A percentile compares a stretch with the other conserved stretches of the same genome.
Conservation (phyloP, 2,329 filamentous ascomycete species). For the Ustulina deusta region DNA sequence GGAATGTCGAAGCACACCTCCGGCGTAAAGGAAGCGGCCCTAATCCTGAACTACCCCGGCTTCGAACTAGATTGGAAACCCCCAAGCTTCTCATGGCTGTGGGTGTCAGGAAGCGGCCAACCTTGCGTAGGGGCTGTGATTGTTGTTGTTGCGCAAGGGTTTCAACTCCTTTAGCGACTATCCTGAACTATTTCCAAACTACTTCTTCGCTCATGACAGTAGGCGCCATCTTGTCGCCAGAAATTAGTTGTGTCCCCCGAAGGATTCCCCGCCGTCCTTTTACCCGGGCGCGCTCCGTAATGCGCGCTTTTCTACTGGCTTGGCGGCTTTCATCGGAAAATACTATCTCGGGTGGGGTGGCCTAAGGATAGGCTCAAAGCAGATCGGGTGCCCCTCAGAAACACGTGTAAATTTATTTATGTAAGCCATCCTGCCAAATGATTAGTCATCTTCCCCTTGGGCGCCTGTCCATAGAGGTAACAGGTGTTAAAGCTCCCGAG, state of each 20-base stretch:
- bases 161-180: too few relatives aligned
- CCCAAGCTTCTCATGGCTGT: slow-evolving; percentile 22
- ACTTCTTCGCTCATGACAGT: slow-evolving; percentile 10
- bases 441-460: slow-evolving; percentile 1
- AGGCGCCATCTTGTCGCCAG: neutral
- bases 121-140: neutral
- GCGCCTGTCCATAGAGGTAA: too few relatives aligned
- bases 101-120: neutral
- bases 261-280: neutral
- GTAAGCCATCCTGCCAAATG: neutral
- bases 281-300: slow-evolving; percentile 26
- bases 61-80: slow-evolving; percentile 12
- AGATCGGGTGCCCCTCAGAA: neutral
- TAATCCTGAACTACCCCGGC: neutral
- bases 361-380: slow-evolving; percentile 7
- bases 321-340: slow-evolving; percentile 19
- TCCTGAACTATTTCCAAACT: too few relatives aligned
- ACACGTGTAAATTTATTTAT: neutral
- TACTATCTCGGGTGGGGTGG: slow-evolving; percentile 27
- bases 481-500: too few relatives aligned
- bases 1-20: slow-evolving; percentile 30
- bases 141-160: neutral
- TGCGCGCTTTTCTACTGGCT: slow-evolving; percentile 29
- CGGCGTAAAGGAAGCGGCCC: neutral
- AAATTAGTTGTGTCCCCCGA: slow-evolving; percentile 7